These are phyloP conservation scores for Puccinia polysora DNA, from an alignment of 1,284 basidiomycete genomes.

Conservation along the genomic window DNA sequence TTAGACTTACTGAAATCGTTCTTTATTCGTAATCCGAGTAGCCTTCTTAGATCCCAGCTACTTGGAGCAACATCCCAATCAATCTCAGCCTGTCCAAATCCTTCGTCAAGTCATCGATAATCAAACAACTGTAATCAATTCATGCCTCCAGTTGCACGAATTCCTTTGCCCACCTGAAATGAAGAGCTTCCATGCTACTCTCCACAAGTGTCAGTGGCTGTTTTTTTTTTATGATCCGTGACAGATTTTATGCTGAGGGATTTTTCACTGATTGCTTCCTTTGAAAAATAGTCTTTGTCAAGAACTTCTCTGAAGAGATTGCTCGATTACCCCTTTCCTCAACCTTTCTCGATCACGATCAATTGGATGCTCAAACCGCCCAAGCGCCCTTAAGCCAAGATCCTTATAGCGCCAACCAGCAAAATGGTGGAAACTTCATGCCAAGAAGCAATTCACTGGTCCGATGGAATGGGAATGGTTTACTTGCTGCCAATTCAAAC, in stretches of 20 bases:
- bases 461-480: not conserved
- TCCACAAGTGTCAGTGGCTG: conserved; percentile 59
- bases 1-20: not conserved
- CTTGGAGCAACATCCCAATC: conserved; percentile 64
- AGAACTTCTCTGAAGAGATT: conserved; percentile 85
- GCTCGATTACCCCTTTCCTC: conserved; percentile 48
- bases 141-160: conserved; percentile 75
- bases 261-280: conserved; percentile 6
- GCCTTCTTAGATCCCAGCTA: conserved; percentile 73
- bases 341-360: conserved; percentile 11
- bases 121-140: conserved; percentile 74
- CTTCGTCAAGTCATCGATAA: conserved; percentile 72
- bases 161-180: conserved; percentile 79
- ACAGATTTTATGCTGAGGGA: not conserved
- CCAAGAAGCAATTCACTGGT: conserved; percentile 16
- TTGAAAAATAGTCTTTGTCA: conserved; percentile 63
- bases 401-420: conserved; percentile 1
- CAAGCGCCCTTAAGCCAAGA: not conserved
- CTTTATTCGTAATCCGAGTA: conserved; percentile 45
- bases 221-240: not conserved
- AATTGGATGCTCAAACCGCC: not conserved
- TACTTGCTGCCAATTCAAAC: not conserved
- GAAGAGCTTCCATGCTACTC: conserved; percentile 80
- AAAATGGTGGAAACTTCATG: not conserved
- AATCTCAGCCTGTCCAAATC: conserved; percentile 66